Conservation (phyloP, 2,329 filamentous ascomycete species). For the Stemphylium vesicarium region DNA sequence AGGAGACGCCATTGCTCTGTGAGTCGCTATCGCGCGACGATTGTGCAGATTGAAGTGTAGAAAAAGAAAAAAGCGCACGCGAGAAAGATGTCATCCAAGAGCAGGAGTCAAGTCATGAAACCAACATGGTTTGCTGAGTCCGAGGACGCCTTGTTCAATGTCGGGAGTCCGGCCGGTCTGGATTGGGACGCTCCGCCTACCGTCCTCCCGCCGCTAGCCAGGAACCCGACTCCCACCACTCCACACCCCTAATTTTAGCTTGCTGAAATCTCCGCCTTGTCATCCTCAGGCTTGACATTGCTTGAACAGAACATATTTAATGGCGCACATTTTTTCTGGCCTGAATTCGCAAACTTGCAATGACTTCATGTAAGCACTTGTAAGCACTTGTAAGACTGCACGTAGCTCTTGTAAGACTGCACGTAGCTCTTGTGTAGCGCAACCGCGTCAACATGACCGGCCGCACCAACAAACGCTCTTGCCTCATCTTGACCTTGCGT, state of each 20-base stretch:
- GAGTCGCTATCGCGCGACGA: neutral
- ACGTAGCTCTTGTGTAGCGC: too few species aligned
- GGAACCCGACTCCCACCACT: neutral
- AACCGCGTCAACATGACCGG: too few species aligned
- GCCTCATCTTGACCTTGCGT: too few species aligned
- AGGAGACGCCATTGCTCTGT: conserved; percentile 45
- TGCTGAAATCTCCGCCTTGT: neutral
- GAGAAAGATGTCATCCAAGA: neutral
- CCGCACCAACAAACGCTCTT: too few species aligned
- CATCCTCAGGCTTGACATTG: neutral
- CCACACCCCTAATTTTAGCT: conserved; percentile 7
- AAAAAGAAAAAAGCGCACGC: neutral
- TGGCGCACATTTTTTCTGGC: neutral
- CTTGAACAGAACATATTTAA: neutral
- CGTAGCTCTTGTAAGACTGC: too few species aligned
- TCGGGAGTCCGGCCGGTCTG: conserved; percentile 9
- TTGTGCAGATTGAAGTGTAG: neutral
- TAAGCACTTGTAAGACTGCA: too few species aligned
- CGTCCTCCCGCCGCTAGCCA: conserved; percentile 15
- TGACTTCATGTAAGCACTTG: too few species aligned
- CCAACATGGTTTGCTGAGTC: conserved; percentile 5
- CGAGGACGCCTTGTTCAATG: neutral
- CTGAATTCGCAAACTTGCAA: neutral
- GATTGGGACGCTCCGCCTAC: conserved; percentile 9
- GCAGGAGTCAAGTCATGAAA: neutral